Evolutionary conservation across 2,329 filamentous ascomycete species (phyloP), one percentile per base, ranked within the genome.

Genomic region (Colletotrichum tropicale): DNA sequence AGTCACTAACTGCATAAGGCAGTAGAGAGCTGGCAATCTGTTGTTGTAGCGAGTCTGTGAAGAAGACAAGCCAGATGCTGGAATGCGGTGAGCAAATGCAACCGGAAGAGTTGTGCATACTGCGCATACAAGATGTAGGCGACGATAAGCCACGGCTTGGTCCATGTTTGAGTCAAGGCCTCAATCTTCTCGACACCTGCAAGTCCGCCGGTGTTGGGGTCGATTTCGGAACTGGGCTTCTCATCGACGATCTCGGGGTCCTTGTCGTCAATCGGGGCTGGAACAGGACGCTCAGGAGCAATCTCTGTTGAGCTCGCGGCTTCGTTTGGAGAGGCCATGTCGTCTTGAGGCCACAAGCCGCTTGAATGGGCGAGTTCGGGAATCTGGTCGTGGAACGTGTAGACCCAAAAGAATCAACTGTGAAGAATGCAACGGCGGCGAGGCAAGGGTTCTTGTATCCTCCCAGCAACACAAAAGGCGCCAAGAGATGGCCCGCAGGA

Each of bases 11-110:
- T 67, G 87, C 85, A 70, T 82, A 84, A 10, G 82, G 77, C 4
- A 77, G 66, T 16, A 84, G 78, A 16, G 81, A 81, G 18, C 79
- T 70, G 6, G 84, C 82, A 69, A 87, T 83, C 61, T 83, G 82
- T 16, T 83, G 83, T 62, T 86, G 84, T 16, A 88, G 80, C 28
- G 84, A 85, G 68, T 86, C 84, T 66, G 87, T 83, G 69, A 89
- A 86, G 69, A 85, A 84, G 74, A 89, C 82, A 2, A 87, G 76
- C 78, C 84, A 88, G 65, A 88, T 83, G 43, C 86, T 88, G 69
- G 18, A 21, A 6, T 13, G 21, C 32, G 70, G 71, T 32, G 13
- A 26, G 36, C 21, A 12, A 21, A 55, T 13, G 8, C 55, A 15
- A 21, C 18, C n/a, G n/a, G n/a, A 48, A 48, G n/a, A 48, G 6